Conservation (phyloP, 352 stramenopile genomes). For the Pythium oligandrum region DNA sequence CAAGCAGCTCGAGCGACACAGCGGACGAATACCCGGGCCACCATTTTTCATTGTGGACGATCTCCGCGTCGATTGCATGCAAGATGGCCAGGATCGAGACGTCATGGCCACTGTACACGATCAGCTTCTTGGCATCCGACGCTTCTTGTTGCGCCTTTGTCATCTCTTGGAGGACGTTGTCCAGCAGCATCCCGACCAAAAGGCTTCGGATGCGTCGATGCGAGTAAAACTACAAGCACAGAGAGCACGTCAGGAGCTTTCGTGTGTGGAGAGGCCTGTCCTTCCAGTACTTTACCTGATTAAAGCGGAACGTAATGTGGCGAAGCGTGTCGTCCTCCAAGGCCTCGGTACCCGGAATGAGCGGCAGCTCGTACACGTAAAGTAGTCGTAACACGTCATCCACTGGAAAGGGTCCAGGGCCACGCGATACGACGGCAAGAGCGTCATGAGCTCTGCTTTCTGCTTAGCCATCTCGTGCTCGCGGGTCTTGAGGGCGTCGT, state of each 20-base stretch:
- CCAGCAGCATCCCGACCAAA: conserved; percentile 55
- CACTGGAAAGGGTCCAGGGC: conserved; percentile 46
- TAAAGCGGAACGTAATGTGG: conserved; percentile 72
- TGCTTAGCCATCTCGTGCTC: conserved; percentile 49
- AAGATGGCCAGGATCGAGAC: conserved; percentile 74
- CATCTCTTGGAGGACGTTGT: conserved; percentile 52
- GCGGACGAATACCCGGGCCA: conserved; percentile 75
- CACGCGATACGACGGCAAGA: conserved; percentile 47
- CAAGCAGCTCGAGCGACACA: conserved; percentile 61
- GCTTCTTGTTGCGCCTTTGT: conserved; percentile 13
- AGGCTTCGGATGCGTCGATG: conserved; percentile 58
- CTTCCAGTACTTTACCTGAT: conserved; percentile 30
- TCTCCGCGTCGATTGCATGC: conserved; percentile 43
- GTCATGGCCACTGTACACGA: conserved; percentile 83
- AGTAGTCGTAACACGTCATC: conserved; percentile 72
- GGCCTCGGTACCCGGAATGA: conserved; percentile 47
- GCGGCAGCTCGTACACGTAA: conserved; percentile 54
- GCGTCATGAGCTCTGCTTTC: conserved; percentile 44
- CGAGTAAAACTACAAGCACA: conserved; percentile 58
- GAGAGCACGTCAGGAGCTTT: too few species aligned
- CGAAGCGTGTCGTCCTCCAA: conserved; percentile 28
- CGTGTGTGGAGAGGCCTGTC: too few species aligned
- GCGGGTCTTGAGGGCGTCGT: conserved; percentile 35
- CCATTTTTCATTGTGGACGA: conserved; percentile 42
- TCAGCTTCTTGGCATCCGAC: conserved; percentile 40